These are phyloP conservation scores for Aureobasidium sp. DNA, from an alignment of 2,329 filamentous ascomycete genomes.

Conservation along the genomic window DNA sequence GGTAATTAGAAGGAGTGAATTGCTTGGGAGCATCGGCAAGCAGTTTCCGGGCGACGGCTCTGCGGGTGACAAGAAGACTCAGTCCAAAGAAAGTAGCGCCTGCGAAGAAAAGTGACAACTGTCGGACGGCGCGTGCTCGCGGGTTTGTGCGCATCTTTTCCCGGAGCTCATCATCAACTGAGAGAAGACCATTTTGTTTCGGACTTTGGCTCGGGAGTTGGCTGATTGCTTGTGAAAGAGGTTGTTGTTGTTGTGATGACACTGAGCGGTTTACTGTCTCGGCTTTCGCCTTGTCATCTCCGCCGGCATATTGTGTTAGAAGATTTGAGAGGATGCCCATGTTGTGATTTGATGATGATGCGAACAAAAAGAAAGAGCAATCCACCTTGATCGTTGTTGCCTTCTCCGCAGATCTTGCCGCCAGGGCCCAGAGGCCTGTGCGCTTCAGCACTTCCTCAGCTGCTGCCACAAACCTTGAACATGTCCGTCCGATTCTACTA, in stretches of 20 bases:
- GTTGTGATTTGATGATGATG: not conserved
- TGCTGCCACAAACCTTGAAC: not conserved
- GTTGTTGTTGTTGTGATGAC: not conserved
- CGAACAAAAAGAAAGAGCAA: not conserved
- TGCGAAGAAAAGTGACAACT: conserved; percentile 54
- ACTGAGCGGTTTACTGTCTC: not conserved
- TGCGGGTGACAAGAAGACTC: conserved; percentile 56
- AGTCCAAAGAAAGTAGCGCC: conserved; percentile 70
- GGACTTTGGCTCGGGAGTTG: not conserved
- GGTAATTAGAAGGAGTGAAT: conserved; percentile 58
- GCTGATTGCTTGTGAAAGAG: not conserved
- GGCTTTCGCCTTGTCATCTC: not conserved
- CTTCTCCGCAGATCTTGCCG: conserved; percentile 4
- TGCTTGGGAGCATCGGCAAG: conserved; percentile 59
- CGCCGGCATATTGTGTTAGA: not conserved
- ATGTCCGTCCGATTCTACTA: not conserved
- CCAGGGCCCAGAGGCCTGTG: not conserved
- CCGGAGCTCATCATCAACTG: conserved; percentile 9
- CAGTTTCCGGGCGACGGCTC: conserved; percentile 59
- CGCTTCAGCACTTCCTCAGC: not conserved
- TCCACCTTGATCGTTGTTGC: conserved; percentile 2
- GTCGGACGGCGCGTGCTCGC: conserved; percentile 22
- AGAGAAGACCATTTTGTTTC: conserved; percentile 13
- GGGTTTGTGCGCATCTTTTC: conserved; percentile 16
- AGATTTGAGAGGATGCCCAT: conserved; percentile 13